Conservation (phyloP, 768 basidiomycete species). For the Hemileccinum rubropunctum region DNA sequence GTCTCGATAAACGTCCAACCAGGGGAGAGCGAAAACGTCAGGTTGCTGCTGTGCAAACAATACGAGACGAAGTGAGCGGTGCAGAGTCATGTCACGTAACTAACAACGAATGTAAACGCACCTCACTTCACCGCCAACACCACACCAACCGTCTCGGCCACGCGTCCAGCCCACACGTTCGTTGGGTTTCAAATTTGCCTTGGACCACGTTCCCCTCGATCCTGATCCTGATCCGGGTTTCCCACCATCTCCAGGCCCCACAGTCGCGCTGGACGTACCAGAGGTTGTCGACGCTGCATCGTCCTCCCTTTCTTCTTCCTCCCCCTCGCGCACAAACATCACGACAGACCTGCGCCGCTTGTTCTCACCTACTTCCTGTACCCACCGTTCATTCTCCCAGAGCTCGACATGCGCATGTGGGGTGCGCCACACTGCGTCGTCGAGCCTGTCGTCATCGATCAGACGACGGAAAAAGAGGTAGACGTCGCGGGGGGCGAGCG, state of each 20-base stretch:
- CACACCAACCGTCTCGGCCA: slow-evolving; percentile 69
- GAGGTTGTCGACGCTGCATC: slow-evolving; percentile 8
- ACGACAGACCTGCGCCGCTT: slow-evolving; percentile 7
- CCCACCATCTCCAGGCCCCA: no score
- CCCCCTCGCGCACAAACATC: slow-evolving; percentile 3
- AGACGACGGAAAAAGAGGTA: slow-evolving; percentile 35
- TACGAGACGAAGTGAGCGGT: no score
- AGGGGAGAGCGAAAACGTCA: neutral
- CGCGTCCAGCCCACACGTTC: slow-evolving; percentile 69
- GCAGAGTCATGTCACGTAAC: no score
- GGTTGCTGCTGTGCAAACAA: neutral
- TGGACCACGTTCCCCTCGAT: slow-evolving; percentile 34
- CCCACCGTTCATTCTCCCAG: slow-evolving; percentile 78
- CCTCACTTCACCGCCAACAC: slow-evolving; percentile 61
- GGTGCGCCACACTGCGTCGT: slow-evolving; percentile 61
- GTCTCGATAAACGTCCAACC: neutral
- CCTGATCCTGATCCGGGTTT: neutral
- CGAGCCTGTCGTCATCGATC: slow-evolving; percentile 64
- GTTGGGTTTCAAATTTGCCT: slow-evolving; percentile 32
- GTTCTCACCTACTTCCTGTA: slow-evolving; percentile 14
- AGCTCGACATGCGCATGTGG: slow-evolving; percentile 69
- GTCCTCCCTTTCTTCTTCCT: slow-evolving; percentile 8
- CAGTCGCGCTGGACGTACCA: neutral
- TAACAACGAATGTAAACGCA: slow-evolving; percentile 36
- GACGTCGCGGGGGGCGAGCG: slow-evolving; percentile 22